A percentile compares a stretch with the other conserved stretches of the same genome.
Evolutionary conservation across 2,329 filamentous ascomycete genomes (phyloP).

Genomic region (Xylariaceae sp.): DNA sequence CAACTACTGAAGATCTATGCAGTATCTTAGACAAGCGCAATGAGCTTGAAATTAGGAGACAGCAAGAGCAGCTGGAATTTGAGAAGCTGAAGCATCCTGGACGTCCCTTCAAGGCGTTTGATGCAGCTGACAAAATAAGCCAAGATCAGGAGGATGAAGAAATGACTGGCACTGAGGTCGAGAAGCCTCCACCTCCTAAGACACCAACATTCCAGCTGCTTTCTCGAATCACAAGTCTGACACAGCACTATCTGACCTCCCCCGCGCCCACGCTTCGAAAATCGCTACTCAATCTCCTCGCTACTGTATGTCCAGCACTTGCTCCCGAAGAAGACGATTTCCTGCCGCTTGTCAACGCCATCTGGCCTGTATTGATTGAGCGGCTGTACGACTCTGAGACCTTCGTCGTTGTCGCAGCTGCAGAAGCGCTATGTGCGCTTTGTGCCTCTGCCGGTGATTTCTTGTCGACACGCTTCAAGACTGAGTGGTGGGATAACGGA

Average conservation of each 20-base stretch:
- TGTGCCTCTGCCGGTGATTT: conserved; percentile 76
- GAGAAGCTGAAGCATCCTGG: conserved; percentile 33
- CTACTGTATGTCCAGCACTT: conserved; percentile 66
- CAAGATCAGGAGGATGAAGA: conserved; percentile 33
- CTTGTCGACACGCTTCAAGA: conserved; percentile 67
- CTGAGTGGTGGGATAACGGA: conserved; percentile 58
- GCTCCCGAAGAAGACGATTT: conserved; percentile 75
- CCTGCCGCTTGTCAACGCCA: conserved; percentile 78
- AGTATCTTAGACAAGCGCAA: conserved; percentile 60
- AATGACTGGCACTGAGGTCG: conserved; percentile 31
- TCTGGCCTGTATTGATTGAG: conserved; percentile 80
- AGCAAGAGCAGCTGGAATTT: conserved; percentile 32
- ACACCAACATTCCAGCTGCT: conserved; percentile 78
- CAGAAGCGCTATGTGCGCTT: conserved; percentile 61
- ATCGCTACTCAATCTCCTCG: conserved; percentile 71
- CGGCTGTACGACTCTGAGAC: conserved; percentile 61
- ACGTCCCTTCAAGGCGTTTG: conserved; percentile 34
- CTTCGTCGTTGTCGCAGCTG: conserved; percentile 65
- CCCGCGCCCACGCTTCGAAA: conserved; percentile 72
- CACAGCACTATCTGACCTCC: conserved; percentile 86
- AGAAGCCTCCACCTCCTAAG: conserved; percentile 57
- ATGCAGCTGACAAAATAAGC: conserved; percentile 29
- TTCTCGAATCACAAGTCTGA: conserved; percentile 72
- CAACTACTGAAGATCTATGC: conserved; percentile 42
- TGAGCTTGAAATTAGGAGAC: conserved; percentile 36